phyloP scores from a whole-genome alignment of 140 eudicot genomes.

The Flaveria floridana region DNA sequence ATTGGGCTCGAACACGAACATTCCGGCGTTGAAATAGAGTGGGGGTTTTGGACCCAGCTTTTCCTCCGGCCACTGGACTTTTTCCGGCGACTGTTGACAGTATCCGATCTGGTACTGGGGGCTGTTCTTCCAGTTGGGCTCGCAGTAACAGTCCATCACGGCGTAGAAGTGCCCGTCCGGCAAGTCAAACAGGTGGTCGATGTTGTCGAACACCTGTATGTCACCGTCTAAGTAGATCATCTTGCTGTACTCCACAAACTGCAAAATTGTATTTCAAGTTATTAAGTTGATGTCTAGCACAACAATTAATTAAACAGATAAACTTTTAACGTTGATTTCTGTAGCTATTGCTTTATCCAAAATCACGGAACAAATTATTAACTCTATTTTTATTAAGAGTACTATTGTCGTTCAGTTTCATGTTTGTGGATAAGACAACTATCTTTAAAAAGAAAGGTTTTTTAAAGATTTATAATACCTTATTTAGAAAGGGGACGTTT shows the following conservation, averaged over 20 bases:
- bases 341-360: no score
- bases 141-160: conserved; percentile 81
- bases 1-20: conserved; percentile 68
- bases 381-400: no score
- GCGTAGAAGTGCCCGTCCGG: conserved; percentile 70
- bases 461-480: no score
- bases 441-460: no score
- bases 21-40: conserved; percentile 77
- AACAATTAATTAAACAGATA: no score
- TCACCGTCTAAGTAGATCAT: conserved; percentile 80
- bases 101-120: conserved; percentile 72
- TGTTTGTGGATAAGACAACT: no score
- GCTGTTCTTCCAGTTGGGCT: conserved; percentile 67
- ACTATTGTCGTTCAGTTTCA: no score
- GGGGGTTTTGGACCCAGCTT: conserved; percentile 58
- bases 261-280: conserved; percentile 2
- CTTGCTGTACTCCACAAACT: conserved; percentile 83
- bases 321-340: no score
- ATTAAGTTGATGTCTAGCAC: no score
- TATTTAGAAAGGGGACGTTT: no score
- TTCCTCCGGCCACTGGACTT: conserved; percentile 55
- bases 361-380: no score
- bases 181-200: conserved; percentile 69
- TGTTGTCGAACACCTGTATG: conserved; percentile 76
- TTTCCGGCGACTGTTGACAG: conserved; percentile 65